Percentiles rank a stretch among this genome's conserved stretches.
Evolutionary conservation across 2,329 filamentous ascomycete genomes (phyloP).

Genomic region (Trichophyton verrucosum): DNA sequence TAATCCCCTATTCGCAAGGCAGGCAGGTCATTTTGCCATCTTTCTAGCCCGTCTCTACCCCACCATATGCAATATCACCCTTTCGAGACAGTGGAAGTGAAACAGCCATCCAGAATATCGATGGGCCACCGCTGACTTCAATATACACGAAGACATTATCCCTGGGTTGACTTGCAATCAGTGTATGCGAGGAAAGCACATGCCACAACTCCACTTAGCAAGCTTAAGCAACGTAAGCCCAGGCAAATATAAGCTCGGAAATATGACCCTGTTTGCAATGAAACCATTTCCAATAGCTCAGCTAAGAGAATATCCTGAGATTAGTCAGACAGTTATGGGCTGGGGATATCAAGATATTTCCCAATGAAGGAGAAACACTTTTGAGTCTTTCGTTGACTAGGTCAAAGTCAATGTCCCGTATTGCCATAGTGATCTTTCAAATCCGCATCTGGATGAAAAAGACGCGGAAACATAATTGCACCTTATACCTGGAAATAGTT

Average conservation of each 20-base stretch:
- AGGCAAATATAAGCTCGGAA: slow-evolving; percentile 10
- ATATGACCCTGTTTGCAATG: slow-evolving; percentile 7
- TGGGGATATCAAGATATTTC: slow-evolving; percentile 8
- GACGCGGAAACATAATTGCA: slow-evolving; percentile 1
- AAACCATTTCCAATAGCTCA: slow-evolving; percentile 10
- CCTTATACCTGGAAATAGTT: slow-evolving; percentile 5
- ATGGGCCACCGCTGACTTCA: slow-evolving; percentile 6
- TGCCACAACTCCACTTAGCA: slow-evolving; percentile 10
- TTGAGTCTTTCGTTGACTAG: background rate
- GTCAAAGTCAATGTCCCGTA: background rate
- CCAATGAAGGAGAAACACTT: slow-evolving; percentile 3
- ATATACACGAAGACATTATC: slow-evolving; percentile 5
- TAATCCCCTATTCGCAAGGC: too few species aligned
- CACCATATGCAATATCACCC: too few species aligned
- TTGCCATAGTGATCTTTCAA: too few species aligned
- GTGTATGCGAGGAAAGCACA: slow-evolving; percentile 4
- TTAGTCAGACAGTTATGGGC: background rate
- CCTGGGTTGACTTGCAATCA: background rate
- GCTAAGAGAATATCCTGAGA: slow-evolving; percentile 1
- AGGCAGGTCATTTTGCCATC: too few species aligned
- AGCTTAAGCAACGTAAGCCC: slow-evolving; percentile 10
- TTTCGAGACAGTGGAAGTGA: background rate
- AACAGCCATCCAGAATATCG: slow-evolving; percentile 13
- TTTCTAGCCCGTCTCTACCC: too few species aligned
- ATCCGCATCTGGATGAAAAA: background rate